Evolutionary conservation across 2,329 filamentous ascomycete genomes (phyloP).

Genomic region (Hypoxylon sp.): DNA sequence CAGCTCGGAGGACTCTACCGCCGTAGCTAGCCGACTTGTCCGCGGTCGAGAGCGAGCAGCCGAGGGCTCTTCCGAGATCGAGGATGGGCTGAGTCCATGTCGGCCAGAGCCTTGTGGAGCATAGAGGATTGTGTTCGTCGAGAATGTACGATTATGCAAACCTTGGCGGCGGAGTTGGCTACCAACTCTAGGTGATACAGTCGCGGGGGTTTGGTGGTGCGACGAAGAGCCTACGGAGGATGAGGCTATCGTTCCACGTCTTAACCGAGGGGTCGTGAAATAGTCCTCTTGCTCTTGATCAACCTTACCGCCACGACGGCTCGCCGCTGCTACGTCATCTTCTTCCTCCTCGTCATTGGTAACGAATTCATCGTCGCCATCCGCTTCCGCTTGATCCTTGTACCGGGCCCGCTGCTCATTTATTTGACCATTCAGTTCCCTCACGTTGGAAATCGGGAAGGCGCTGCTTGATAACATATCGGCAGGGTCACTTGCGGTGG

Average conservation of each 20-base stretch:
- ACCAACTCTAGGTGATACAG: slow-evolving; percentile 51
- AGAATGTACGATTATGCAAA: slow-evolving; percentile 78
- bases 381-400: slow-evolving; percentile 79
- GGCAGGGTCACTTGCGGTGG: slow-evolving; percentile 72
- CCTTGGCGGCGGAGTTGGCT: slow-evolving; percentile 53
- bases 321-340: slow-evolving; percentile 62
- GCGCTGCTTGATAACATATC: slow-evolving; percentile 65
- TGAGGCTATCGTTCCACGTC: slow-evolving; percentile 52
- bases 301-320: slow-evolving; percentile 45
- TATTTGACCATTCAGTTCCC: slow-evolving; percentile 51
- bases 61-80: slow-evolving; percentile 55
- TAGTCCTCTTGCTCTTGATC: slow-evolving; percentile 61
- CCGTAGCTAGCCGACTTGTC: slow-evolving; percentile 54
- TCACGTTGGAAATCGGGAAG: slow-evolving; percentile 46
- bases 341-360: slow-evolving; percentile 81
- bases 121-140: slow-evolving; percentile 86
- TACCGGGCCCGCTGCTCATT: slow-evolving; percentile 61
- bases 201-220: slow-evolving; percentile 45
- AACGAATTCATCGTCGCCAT: slow-evolving; percentile 90
- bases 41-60: slow-evolving; percentile 52
- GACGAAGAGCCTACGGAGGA: slow-evolving; percentile 50
- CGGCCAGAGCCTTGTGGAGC: slow-evolving; percentile 69
- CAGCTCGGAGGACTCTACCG: slow-evolving; percentile 53
- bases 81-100: slow-evolving; percentile 54
- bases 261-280: slow-evolving; percentile 64